Percentiles rank a stretch among this genome's conserved stretches.
phyloP scores from a whole-genome alignment of 1,284 basidiomycete species.

The Grifola frondosa region DNA sequence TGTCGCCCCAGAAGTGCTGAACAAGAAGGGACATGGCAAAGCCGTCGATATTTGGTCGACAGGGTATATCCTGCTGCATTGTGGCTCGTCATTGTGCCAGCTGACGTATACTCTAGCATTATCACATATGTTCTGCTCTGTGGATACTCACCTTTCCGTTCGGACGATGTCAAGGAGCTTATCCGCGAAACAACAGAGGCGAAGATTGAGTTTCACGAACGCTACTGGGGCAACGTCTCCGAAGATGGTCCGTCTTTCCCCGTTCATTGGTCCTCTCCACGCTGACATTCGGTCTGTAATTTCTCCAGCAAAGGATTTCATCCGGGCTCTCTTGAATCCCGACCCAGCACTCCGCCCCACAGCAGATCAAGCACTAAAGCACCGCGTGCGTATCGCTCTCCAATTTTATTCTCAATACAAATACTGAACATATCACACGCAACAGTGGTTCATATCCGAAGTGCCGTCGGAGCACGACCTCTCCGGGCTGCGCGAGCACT shows the following conservation, averaged over 20 bases:
- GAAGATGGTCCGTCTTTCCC: conserved; percentile 48
- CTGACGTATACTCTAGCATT: too few species aligned
- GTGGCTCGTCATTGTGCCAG: conserved; percentile 1
- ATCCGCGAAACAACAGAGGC: conserved; percentile 82
- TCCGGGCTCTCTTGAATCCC: conserved; percentile 70
- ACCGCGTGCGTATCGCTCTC: conserved; percentile 37
- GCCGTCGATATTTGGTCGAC: conserved; percentile 93
- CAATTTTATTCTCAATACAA: background rate
- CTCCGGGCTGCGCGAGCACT: conserved; percentile 74
- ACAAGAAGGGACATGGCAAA: conserved; percentile 83
- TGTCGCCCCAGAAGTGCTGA: conserved; percentile 90
- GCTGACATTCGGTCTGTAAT: background rate
- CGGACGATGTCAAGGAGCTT: conserved; percentile 76
- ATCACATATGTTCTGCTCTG: conserved; percentile 93
- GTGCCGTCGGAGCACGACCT: conserved; percentile 72
- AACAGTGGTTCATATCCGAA: conserved; percentile 71
- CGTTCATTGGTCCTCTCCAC: background rate
- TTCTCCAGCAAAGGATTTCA: conserved; percentile 79
- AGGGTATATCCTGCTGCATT: conserved; percentile 55
- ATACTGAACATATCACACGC: background rate
- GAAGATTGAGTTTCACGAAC: conserved; percentile 87
- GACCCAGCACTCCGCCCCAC: conserved; percentile 76
- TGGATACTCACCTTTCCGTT: conserved; percentile 92
- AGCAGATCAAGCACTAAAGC: conserved; percentile 67
- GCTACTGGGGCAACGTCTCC: conserved; percentile 92